Conservation (phyloP, 1,284 basidiomycete species). For the Wolfiporia cocos region DNA sequence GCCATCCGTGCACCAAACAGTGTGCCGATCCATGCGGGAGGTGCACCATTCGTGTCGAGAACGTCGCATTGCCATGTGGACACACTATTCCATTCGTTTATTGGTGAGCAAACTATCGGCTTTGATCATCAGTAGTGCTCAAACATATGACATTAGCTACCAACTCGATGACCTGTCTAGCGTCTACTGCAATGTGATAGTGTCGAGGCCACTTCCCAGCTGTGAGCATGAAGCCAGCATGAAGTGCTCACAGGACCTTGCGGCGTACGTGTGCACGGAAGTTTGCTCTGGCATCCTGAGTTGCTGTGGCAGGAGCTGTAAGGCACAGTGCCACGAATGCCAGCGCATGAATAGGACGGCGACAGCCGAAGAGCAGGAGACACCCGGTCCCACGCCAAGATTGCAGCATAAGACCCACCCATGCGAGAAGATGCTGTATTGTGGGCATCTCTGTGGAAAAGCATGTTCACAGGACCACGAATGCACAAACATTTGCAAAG, state of each 20-base stretch:
- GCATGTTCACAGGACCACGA: slow-evolving; percentile 46
- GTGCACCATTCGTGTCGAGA: slow-evolving; percentile 44
- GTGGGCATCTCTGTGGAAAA: slow-evolving; percentile 50
- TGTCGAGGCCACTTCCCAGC: slow-evolving; percentile 40
- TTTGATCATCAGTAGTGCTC: background rate
- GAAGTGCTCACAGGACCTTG: slow-evolving; percentile 41
- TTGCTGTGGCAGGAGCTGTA: slow-evolving; percentile 55
- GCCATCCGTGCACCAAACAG: slow-evolving; percentile 53
- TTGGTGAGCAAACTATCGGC: slow-evolving; percentile 40
- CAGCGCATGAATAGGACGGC: slow-evolving; percentile 26
- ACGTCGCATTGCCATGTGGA: slow-evolving; percentile 58
- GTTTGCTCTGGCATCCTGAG: slow-evolving; percentile 38
- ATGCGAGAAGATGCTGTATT: slow-evolving; percentile 49
- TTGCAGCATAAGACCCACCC: slow-evolving; percentile 39
- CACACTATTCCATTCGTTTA: slow-evolving; percentile 41
- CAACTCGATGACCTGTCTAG: slow-evolving; percentile 36
- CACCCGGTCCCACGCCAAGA: slow-evolving; percentile 18
- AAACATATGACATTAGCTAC: slow-evolving; percentile 30
- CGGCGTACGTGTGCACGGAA: slow-evolving; percentile 32
- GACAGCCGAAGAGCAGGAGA: background rate
- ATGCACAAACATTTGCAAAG: slow-evolving; percentile 40
- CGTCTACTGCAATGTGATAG: slow-evolving; percentile 38
- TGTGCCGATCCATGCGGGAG: slow-evolving; percentile 52
- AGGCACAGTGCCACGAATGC: slow-evolving; percentile 44
- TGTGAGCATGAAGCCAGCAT: slow-evolving; percentile 54